Conservation (phyloP, 495 filamentous ascomycete genomes). For the Coniosporium apollinis region DNA sequence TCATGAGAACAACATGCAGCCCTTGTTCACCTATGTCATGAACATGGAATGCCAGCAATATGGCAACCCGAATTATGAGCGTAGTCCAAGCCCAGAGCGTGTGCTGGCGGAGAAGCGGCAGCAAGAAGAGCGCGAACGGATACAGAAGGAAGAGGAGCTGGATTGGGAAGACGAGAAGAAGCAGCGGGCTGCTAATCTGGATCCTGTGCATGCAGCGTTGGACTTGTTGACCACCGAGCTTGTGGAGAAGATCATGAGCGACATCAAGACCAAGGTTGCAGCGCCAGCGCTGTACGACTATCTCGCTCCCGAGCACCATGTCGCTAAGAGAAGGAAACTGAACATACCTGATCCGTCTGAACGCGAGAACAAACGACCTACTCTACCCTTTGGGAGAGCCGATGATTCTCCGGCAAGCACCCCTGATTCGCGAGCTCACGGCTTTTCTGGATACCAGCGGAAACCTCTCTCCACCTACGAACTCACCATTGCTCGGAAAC, state of each 20-base stretch:
- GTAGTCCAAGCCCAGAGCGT: slow-evolving; percentile 42
- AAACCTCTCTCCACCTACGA: slow-evolving; percentile 9
- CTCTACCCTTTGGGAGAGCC: slow-evolving; percentile 32
- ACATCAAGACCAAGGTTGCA: slow-evolving; percentile 70
- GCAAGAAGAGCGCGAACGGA: slow-evolving; percentile 34
- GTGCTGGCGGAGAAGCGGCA: slow-evolving; percentile 35
- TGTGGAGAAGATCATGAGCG: slow-evolving; percentile 64
- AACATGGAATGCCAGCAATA: slow-evolving; percentile 67
- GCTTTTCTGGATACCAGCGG: slow-evolving; percentile 40
- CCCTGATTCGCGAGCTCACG: slow-evolving; percentile 44
- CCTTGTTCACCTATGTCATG: slow-evolving; percentile 86
- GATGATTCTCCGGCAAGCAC: slow-evolving; percentile 43
- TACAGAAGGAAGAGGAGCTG: slow-evolving; percentile 52
- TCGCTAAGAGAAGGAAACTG: slow-evolving; percentile 53
- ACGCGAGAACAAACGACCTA: slow-evolving; percentile 28
- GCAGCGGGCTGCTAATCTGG: slow-evolving; percentile 63
- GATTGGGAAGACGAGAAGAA: slow-evolving; percentile 78
- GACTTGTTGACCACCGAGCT: slow-evolving; percentile 66
- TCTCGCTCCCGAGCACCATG: slow-evolving; percentile 67
- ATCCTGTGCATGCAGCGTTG: slow-evolving; percentile 69
- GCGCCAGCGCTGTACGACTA: slow-evolving; percentile 67
- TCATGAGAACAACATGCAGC: slow-evolving; percentile 49
- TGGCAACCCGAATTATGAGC: slow-evolving; percentile 49
- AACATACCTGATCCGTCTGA: slow-evolving; percentile 58
- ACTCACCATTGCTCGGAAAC: slow-evolving; percentile 45